Evolutionary conservation across 1,284 basidiomycete genomes (phyloP).

Genomic region (Rhodofomes roseus): DNA sequence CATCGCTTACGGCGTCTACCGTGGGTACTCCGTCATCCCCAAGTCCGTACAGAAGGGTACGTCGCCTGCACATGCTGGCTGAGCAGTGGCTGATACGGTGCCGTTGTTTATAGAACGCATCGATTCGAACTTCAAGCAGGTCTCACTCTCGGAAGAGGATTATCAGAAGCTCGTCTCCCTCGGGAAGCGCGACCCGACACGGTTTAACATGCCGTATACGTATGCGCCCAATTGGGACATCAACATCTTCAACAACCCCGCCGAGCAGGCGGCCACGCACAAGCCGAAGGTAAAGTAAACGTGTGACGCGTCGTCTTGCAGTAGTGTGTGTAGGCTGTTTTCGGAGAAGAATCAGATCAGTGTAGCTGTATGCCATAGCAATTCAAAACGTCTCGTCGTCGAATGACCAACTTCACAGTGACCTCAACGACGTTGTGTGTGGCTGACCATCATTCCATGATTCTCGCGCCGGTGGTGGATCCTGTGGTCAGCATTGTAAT

Average conservation of each 20-base stretch:
- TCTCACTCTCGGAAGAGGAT: conserved; percentile 48
- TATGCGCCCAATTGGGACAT: conserved; percentile 65
- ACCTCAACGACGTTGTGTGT: too few species aligned
- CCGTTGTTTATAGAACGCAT: conserved; percentile 35
- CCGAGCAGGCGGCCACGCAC: conserved; percentile 49
- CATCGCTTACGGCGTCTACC: conserved; percentile 46
- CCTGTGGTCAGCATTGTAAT: too few species aligned
- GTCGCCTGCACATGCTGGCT: not conserved
- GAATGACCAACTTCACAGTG: too few species aligned
- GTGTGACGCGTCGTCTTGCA: too few species aligned
- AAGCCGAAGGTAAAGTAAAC: conserved; percentile 39
- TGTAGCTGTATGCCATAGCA: too few species aligned
- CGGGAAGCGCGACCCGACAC: conserved; percentile 47
- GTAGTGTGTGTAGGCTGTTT: too few species aligned
- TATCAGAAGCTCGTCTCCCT: conserved; percentile 47
- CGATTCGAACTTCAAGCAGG: conserved; percentile 52
- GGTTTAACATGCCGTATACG: conserved; percentile 65
- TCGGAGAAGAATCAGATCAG: too few species aligned
- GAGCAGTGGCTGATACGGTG: not conserved
- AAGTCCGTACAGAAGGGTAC: conserved; percentile 41
- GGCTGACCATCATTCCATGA: too few species aligned
- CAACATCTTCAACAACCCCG: conserved; percentile 61
- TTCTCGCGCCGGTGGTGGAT: too few species aligned
- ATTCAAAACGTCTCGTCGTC: too few species aligned
- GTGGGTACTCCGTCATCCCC: conserved; percentile 40